Evolutionary conservation across 1,284 basidiomycete species (phyloP).

Genomic region (Boletus subluridellus): DNA sequence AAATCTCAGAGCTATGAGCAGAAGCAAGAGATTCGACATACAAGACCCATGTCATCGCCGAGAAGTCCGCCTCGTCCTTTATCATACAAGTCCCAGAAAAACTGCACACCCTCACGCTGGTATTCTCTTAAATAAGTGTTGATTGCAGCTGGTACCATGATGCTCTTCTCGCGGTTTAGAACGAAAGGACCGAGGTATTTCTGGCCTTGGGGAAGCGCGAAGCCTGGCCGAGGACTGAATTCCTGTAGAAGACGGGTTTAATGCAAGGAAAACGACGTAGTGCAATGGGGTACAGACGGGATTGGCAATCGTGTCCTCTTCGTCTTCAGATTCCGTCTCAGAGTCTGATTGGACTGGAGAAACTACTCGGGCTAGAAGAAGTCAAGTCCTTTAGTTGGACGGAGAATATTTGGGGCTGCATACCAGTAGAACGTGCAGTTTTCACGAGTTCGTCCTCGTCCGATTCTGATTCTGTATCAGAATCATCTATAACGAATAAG

Average conservation of each 20-base stretch:
- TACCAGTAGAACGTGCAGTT: conserved; percentile 10
- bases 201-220: conserved; percentile 48
- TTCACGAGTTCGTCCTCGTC: conserved; percentile 31
- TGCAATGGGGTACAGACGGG: conserved; percentile 15
- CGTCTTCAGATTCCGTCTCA: conserved; percentile 45
- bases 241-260: conserved; percentile 29
- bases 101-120: conserved; percentile 76
- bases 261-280: background rate
- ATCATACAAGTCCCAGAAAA: conserved; percentile 68
- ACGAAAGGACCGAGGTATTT: conserved; percentile 41
- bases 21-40: conserved; percentile 35
- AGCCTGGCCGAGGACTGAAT: conserved; percentile 49
- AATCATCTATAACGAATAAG: conserved; percentile 26
- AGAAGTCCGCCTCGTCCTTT: conserved; percentile 67
- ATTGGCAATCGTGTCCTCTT: conserved; percentile 35
- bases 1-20: background rate
- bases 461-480: conserved; percentile 45
- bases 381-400: background rate
- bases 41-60: conserved; percentile 89
- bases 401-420: background rate
- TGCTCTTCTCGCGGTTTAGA: conserved; percentile 44
- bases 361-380: background rate
- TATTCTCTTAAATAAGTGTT: conserved; percentile 82
- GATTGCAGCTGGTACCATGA: conserved; percentile 66
- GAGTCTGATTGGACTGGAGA: conserved; percentile 31